Evolutionary conservation across 495 filamentous ascomycete species (phyloP).

Genomic region (Cudoniella acicularis): DNA sequence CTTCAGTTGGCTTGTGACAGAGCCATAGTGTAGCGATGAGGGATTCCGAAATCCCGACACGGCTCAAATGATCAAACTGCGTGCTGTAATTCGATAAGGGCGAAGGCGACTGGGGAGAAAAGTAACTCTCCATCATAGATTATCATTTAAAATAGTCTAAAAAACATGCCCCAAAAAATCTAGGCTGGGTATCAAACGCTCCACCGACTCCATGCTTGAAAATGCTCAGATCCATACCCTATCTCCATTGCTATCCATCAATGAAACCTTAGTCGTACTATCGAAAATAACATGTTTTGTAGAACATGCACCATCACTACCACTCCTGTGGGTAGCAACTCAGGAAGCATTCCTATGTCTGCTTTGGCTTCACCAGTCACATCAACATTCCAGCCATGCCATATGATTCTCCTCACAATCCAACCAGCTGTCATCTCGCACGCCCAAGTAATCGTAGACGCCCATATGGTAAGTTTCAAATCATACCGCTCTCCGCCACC

Average conservation of each 20-base stretch:
- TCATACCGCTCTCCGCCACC: slow-evolving; percentile 41
- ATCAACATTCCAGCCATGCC: slow-evolving; percentile 48
- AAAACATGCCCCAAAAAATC: neutral
- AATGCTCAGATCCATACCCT: slow-evolving; percentile 3
- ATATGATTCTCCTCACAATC: slow-evolving; percentile 51
- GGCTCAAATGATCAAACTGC: too few species aligned
- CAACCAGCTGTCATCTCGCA: slow-evolving; percentile 56
- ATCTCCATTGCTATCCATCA: slow-evolving; percentile 18
- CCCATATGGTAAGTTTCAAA: slow-evolving; percentile 56
- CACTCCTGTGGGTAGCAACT: slow-evolving; percentile 57
- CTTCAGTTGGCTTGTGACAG: too few species aligned
- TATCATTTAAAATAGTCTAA: neutral
- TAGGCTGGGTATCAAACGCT: neutral
- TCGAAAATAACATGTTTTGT: slow-evolving; percentile 65
- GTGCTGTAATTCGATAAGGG: too few species aligned
- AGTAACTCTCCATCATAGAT: too few species aligned
- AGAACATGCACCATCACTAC: slow-evolving; percentile 60
- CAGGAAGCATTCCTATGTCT: slow-evolving; percentile 57
- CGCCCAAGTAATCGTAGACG: slow-evolving; percentile 56
- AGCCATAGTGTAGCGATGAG: too few species aligned
- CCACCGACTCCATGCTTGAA: neutral
- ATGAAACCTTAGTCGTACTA: slow-evolving; percentile 56
- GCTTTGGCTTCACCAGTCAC: slow-evolving; percentile 56
- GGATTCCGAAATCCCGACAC: too few species aligned
- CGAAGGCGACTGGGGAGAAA: too few species aligned